These are phyloP conservation scores for Globisporangium okanoganense DNA, from an alignment of 352 stramenopile genomes.

Conservation along the genomic window DNA sequence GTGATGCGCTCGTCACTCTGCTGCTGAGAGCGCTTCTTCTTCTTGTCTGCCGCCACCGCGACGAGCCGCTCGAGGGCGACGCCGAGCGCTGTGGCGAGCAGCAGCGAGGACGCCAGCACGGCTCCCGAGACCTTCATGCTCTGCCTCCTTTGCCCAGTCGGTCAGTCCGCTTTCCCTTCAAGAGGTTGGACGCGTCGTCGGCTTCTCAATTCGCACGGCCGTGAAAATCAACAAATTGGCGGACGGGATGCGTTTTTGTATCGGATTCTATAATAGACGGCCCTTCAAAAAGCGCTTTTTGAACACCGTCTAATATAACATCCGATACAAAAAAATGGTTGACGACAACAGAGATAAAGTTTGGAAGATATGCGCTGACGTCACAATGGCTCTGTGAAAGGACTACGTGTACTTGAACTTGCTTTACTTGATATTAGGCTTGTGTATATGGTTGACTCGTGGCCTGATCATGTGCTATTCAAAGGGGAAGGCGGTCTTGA, in stretches of 20 bases:
- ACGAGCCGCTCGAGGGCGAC: slow-evolving; percentile 2
- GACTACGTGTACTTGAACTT: not conserved
- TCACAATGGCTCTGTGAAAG: not conserved
- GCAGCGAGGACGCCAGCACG: slow-evolving; percentile 11
- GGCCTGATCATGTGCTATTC: slow-evolving; percentile 4
- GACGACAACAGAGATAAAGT: not conserved
- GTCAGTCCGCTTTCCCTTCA: not conserved
- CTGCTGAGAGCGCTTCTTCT: not conserved
- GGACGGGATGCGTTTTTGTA: not conserved
- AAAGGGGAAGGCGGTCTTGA: slow-evolving; percentile 27
- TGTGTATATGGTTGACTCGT: not conserved
- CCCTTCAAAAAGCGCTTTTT: not conserved
- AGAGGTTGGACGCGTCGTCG: not conserved
- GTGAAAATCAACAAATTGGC: slow-evolving; percentile 4
- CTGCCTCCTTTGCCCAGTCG: not conserved
- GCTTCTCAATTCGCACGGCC: not conserved
- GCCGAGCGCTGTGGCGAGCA: slow-evolving; percentile 2
- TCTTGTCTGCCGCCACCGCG: not conserved
- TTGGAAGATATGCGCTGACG: not conserved
- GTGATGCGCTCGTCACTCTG: not conserved
- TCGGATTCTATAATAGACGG: too few species aligned
- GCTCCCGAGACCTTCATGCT: slow-evolving; percentile 12
- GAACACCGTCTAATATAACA: slow-evolving; percentile 1
- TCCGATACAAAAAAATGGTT: not conserved
- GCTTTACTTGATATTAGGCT: not conserved